These are phyloP conservation scores for Allium cepa DNA, from an alignment of 106 monocot species.

Conservation along the genomic window DNA sequence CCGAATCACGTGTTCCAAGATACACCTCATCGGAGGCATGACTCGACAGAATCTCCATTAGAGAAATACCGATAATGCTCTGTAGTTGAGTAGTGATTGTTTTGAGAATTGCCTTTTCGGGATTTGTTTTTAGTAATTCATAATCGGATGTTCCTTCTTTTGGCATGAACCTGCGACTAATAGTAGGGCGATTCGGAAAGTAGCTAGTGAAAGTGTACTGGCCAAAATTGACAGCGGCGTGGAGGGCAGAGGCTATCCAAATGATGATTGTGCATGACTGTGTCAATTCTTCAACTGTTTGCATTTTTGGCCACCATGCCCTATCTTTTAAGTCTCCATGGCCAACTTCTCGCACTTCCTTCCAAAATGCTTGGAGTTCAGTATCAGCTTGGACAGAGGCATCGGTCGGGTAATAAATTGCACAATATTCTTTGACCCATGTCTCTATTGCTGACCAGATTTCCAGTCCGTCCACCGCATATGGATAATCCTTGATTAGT, in stretches of 20 bases:
- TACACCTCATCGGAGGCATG: slow-evolving; percentile 82
- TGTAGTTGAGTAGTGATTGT: slow-evolving; percentile 47
- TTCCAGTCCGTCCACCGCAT: slow-evolving; percentile 57
- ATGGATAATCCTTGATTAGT: slow-evolving; percentile 61
- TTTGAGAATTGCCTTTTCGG: slow-evolving; percentile 39
- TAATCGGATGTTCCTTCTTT: slow-evolving; percentile 32
- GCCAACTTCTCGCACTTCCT: slow-evolving; percentile 55
- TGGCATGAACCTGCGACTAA: slow-evolving; percentile 74
- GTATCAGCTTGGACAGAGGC: not conserved
- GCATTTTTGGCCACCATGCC: slow-evolving; percentile 77
- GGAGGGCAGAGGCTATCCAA: slow-evolving; percentile 78
- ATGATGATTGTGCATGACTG: slow-evolving; percentile 53
- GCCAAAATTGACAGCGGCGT: slow-evolving; percentile 87
- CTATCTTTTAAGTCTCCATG: slow-evolving; percentile 76
- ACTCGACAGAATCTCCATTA: slow-evolving; percentile 60
- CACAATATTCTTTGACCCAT: slow-evolving; percentile 60
- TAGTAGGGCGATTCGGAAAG: slow-evolving; percentile 62
- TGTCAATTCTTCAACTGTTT: slow-evolving; percentile 27
- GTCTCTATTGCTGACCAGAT: slow-evolving; percentile 76
- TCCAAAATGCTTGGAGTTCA: slow-evolving; percentile 71
- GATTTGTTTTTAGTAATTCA: slow-evolving; percentile 32
- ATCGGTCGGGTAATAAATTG: slow-evolving; percentile 60
- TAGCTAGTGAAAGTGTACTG: slow-evolving; percentile 72
- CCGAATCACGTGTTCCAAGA: slow-evolving; percentile 45
- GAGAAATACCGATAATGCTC: slow-evolving; percentile 39